These are phyloP conservation scores for Trifolium pratense DNA, from an alignment of 306 rosid species.

Conservation along the genomic window DNA sequence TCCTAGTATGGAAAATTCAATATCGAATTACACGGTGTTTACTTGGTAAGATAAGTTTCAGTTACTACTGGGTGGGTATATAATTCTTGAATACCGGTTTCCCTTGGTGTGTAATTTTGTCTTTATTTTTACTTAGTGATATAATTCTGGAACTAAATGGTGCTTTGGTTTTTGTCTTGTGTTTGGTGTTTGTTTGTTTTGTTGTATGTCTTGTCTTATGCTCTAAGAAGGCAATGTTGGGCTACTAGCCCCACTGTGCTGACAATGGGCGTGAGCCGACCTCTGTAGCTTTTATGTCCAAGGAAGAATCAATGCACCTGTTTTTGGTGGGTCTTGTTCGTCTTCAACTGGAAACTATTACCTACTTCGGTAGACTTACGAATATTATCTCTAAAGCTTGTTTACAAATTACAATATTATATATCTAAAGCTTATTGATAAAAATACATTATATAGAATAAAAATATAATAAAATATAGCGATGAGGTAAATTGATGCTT, in stretches of 20 bases:
- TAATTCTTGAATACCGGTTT: slow-evolving; percentile 56
- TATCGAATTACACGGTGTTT: slow-evolving; percentile 89
- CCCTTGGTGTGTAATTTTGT: slow-evolving; percentile 58
- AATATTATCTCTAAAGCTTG: slow-evolving; percentile 72
- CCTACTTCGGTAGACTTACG: slow-evolving; percentile 92
- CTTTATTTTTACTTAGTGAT: slow-evolving; percentile 68
- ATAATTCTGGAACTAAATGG: slow-evolving; percentile 94
- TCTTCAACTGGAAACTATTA: slow-evolving; percentile 87
- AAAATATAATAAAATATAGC: slow-evolving; percentile 24
- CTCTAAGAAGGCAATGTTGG: slow-evolving; percentile 99
- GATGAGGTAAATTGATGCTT: slow-evolving; percentile 50
- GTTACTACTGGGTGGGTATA: slow-evolving; percentile 55
- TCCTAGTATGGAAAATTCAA: slow-evolving; percentile 90
- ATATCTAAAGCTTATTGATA: slow-evolving; percentile 50
- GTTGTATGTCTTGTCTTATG: slow-evolving; percentile 93
- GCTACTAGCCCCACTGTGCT: slow-evolving; percentile 99
- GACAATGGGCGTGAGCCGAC: slow-evolving; percentile 99
- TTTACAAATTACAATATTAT: slow-evolving; percentile 47
- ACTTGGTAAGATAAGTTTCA: slow-evolving; percentile 87
- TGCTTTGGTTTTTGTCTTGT: slow-evolving; percentile 93
- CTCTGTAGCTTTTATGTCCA: slow-evolving; percentile 98
- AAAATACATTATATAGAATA: not conserved
- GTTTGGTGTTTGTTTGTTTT: slow-evolving; percentile 98
- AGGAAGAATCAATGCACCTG: slow-evolving; percentile 96
- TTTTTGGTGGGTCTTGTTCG: slow-evolving; percentile 99